Base-by-base conservation (phyloP, 768 basidiomycete species). In the Inosperma sp. region DNA sequence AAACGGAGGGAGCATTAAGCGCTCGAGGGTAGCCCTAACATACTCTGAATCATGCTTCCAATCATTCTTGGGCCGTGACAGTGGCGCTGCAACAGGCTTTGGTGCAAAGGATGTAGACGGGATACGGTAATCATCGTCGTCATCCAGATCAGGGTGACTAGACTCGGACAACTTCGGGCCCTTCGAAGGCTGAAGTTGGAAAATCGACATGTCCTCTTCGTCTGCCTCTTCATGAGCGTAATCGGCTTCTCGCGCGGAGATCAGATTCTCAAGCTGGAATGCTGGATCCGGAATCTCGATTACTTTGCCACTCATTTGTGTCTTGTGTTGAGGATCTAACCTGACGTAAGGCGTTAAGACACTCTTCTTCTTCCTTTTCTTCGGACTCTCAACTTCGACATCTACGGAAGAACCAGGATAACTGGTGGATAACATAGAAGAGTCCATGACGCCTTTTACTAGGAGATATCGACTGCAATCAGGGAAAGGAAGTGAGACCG, bases 401-500 rank as follows among this genome's bases (percentile, higher is more conserved):
- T 62, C 46, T 31, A 25, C 30, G 23, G 43, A 35, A 21, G 39
- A 34, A 17, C 8, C 9, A 29, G 16, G 37, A 12, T 36, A 23
- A 17, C 46, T 51, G 22, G 16, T 22, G 34, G n/a, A n/a, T n/a
- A n/a, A n/a, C n/a, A n/a, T n/a, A n/a, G 17, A 33, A 16, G 40
- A 26, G 23, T 51, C 60, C 29, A 7, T 45, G 12, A 48, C 51
- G 8, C 70, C 69, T 64, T 70, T 73, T 26, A 87, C 77, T 35
- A 86, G 68, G 1, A 86, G 71, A 64, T 84, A 87, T 7, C 83
- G 83, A 56, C 81, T 83, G 45, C 4, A 49, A n/a, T n/a, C n/a
- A n/a, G 35, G 3, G 22, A 17, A 29, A 17, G 22, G 12, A 10
- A 39, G 14, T 33, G 12, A 39, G 25, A 56, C 35, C 13, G 19